phyloP scores from a whole-genome alignment of 805 yeast genomes.

The Millerozyma miso region DNA sequence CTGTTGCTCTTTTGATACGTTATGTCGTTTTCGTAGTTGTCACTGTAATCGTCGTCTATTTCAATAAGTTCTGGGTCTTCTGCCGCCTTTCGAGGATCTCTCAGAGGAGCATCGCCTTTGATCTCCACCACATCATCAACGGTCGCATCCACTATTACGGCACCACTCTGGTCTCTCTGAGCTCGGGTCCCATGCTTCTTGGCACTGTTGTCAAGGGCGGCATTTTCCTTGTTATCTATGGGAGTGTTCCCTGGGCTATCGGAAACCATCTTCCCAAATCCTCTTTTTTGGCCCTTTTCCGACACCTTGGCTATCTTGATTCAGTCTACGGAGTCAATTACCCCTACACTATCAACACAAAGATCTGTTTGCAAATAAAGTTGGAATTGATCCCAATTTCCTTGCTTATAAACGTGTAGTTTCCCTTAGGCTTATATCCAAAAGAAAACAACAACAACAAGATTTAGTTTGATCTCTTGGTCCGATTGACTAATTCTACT shows the following conservation, averaged over 20 bases:
- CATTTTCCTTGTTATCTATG: slow-evolving; percentile 10
- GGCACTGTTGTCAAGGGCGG: slow-evolving; percentile 7
- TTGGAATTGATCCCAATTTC: not conserved
- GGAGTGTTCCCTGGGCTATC: slow-evolving; percentile 5
- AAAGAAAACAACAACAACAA: not conserved
- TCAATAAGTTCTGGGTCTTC: slow-evolving; percentile 13
- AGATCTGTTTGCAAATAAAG: not conserved
- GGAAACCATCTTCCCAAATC: slow-evolving; percentile 8
- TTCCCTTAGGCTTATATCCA: not conserved
- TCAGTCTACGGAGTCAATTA: not conserved
- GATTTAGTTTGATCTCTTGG: not conserved
- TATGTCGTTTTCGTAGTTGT: slow-evolving; percentile 11
- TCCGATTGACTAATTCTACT: not conserved
- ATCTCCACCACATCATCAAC: slow-evolving; percentile 9
- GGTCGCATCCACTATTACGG: not conserved
- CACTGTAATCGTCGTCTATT: slow-evolving; percentile 16
- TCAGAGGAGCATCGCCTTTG: slow-evolving; percentile 7
- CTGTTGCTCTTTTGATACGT: slow-evolving; percentile 7
- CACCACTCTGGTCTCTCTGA: not conserved
- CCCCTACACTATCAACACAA: not conserved
- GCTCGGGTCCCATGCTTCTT: slow-evolving; percentile 1
- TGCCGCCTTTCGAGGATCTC: slow-evolving; percentile 6
- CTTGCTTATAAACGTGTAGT: not conserved
- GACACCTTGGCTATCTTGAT: slow-evolving; percentile 1
- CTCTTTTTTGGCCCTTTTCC: slow-evolving; percentile 7